phyloP scores from a whole-genome alignment of 2,329 filamentous ascomycete species.

The Sporothrix protearum region DNA sequence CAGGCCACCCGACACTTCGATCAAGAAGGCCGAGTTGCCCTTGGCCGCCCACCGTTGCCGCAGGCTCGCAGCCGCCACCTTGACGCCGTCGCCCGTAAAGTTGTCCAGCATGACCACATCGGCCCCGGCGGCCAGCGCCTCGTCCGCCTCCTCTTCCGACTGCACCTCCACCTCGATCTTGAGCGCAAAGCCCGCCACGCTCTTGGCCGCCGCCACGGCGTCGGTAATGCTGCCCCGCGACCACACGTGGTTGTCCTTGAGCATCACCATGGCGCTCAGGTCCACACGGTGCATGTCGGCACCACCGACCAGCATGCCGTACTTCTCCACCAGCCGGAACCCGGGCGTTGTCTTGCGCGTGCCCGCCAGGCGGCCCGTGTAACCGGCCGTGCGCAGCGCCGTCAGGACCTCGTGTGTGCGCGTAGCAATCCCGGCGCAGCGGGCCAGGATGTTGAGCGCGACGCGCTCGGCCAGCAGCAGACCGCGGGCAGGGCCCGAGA shows the following conservation, averaged over 20 bases:
- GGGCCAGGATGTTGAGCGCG: slow-evolving; percentile 81
- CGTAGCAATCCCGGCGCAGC: slow-evolving; percentile 88
- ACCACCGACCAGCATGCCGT: slow-evolving; percentile 92
- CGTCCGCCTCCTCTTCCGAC: slow-evolving; percentile 80
- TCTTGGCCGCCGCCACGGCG: slow-evolving; percentile 78
- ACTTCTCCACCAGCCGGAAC: slow-evolving; percentile 94
- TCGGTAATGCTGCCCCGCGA: slow-evolving; percentile 80
- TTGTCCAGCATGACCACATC: slow-evolving; percentile 98
- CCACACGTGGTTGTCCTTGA: slow-evolving; percentile 99
- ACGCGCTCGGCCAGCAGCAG: slow-evolving; percentile 90
- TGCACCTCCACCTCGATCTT: slow-evolving; percentile 98
- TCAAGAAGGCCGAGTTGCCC: slow-evolving; percentile 59
- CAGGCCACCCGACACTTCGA: slow-evolving; percentile 91
- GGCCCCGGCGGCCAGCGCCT: slow-evolving; percentile 84
- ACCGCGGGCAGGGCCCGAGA: slow-evolving; percentile 73
- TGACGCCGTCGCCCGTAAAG: slow-evolving; percentile 76
- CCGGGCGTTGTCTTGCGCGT: slow-evolving; percentile 97
- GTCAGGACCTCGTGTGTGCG: slow-evolving; percentile 55
- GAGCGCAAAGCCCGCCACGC: slow-evolving; percentile 80
- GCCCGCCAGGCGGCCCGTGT: slow-evolving; percentile 79
- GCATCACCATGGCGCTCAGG: slow-evolving; percentile 91
- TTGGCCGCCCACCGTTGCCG: slow-evolving; percentile 77
- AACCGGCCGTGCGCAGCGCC: slow-evolving; percentile 63
- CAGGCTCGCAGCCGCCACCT: slow-evolving; percentile 66
- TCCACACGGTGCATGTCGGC: slow-evolving; percentile 91